Conservation (phyloP, 2,329 filamentous ascomycete species). For the Aspergillus sojae region DNA sequence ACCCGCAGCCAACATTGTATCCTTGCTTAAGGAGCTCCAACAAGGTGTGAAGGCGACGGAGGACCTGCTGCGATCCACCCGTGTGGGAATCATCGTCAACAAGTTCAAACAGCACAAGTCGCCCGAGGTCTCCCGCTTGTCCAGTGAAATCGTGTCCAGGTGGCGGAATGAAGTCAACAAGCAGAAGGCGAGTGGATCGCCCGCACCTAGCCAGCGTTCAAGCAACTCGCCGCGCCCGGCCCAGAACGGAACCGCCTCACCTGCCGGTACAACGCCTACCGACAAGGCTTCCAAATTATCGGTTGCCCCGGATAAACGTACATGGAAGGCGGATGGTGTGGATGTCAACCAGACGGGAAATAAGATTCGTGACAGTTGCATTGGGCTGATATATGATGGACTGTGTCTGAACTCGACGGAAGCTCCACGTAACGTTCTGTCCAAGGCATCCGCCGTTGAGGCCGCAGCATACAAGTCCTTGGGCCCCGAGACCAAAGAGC, state of each 20-base stretch:
- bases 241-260: constrained; percentile 58
- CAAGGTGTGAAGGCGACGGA: constrained; percentile 82
- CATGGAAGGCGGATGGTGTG: constrained; percentile 78
- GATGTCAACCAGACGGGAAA: constrained; percentile 76
- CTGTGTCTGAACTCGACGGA: constrained; percentile 69
- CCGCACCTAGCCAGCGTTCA: constrained; percentile 41
- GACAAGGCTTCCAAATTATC: constrained; percentile 57
- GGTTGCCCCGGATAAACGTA: constrained; percentile 73
- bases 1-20: constrained; percentile 69
- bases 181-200: constrained; percentile 47
- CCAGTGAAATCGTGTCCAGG: constrained; percentile 80
- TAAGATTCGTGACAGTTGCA: constrained; percentile 75
- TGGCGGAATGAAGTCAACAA: constrained; percentile 52
- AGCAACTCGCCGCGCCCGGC: constrained; percentile 48
- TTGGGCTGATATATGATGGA: constrained; percentile 92
- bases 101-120: constrained; percentile 82
- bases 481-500: constrained; percentile 68
- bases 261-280: constrained; percentile 49
- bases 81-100: constrained; percentile 86
- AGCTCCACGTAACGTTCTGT: constrained; percentile 67
- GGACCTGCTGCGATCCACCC: constrained; percentile 86
- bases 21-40: constrained; percentile 76
- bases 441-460: constrained; percentile 72
- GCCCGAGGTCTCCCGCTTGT: constrained; percentile 69
- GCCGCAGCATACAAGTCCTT: constrained; percentile 70